Evolutionary conservation across 2,329 filamentous ascomycete species (phyloP).

Genomic region (Xylariaceae sp.): DNA sequence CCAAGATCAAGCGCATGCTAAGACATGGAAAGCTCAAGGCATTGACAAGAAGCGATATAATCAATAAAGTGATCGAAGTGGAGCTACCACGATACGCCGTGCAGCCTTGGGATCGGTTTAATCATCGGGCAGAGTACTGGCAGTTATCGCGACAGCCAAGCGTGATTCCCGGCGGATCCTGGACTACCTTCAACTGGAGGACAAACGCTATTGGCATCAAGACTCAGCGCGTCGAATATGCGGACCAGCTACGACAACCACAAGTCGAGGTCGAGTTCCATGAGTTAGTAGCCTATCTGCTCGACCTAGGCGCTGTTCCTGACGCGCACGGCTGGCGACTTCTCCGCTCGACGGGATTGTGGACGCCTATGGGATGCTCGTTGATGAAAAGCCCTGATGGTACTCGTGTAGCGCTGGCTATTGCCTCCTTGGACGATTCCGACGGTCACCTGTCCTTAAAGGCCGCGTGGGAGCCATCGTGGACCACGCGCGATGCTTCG

Average conservation of each 20-base stretch:
- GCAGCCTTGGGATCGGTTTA: constrained; percentile 63
- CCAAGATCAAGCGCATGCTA: constrained; percentile 66
- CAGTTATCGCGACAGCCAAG: constrained; percentile 57
- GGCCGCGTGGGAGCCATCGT: constrained; percentile 61
- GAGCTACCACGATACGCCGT: constrained; percentile 70
- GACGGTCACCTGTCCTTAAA: constrained; percentile 66
- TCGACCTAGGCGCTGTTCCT: constrained; percentile 68
- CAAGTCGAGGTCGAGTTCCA: constrained; percentile 63
- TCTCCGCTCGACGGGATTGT: constrained; percentile 62
- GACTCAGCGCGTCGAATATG: constrained; percentile 69
- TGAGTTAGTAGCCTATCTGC: constrained; percentile 65
- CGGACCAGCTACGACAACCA: constrained; percentile 60
- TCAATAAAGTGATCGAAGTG: constrained; percentile 71
- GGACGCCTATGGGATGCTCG: constrained; percentile 65
- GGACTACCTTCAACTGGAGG: constrained; percentile 72
- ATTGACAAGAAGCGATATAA: constrained; percentile 67
- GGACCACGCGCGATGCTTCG: constrained; percentile 58
- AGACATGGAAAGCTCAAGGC: constrained; percentile 62
- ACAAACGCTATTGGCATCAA: constrained; percentile 67
- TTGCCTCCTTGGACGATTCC: constrained; percentile 64
- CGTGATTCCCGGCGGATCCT: constrained; percentile 64
- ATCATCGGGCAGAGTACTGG: constrained; percentile 64
- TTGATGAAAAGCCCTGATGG: constrained; percentile 62
- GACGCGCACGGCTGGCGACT: constrained; percentile 65
- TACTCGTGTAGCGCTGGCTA: constrained; percentile 55